phyloP scores from a whole-genome alignment of 176 grass and related monocot species.

The Echinochloa phyllopogon region DNA sequence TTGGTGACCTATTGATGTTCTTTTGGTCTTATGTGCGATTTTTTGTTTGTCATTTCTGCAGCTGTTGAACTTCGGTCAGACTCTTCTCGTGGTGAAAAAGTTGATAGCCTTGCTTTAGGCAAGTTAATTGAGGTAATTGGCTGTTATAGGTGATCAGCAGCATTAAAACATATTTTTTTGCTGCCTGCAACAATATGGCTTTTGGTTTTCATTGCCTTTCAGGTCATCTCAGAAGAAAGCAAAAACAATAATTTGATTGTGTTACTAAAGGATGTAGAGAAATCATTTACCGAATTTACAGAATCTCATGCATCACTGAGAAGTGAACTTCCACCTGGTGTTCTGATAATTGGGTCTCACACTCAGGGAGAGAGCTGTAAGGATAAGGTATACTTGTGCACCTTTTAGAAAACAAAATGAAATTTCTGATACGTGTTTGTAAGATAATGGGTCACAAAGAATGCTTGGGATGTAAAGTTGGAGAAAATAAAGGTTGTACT shows the following conservation, averaged over 20 bases:
- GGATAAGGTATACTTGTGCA: slow-evolving; percentile 60
- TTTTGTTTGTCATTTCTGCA: slow-evolving; percentile 12
- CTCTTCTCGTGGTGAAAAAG: slow-evolving; percentile 38
- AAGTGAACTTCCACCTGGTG: slow-evolving; percentile 63
- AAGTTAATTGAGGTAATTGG: slow-evolving; percentile 69
- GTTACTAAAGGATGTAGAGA: slow-evolving; percentile 72
- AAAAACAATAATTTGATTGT: slow-evolving; percentile 71
- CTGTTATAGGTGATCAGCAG: slow-evolving; percentile 1
- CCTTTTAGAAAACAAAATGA: neutral
- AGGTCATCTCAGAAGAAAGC: slow-evolving; percentile 78
- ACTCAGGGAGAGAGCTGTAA: slow-evolving; percentile 52
- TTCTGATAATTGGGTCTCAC: slow-evolving; percentile 74
- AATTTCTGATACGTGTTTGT: neutral
- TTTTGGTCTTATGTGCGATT: slow-evolving; percentile 15
- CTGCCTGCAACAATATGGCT: slow-evolving; percentile 3
- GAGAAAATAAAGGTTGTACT: no score
- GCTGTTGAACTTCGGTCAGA: slow-evolving; percentile 51
- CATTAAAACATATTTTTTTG: neutral
- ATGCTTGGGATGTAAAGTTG: no score
- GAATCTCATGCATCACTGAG: slow-evolving; percentile 50
- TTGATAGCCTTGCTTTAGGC: slow-evolving; percentile 52
- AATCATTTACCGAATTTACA: slow-evolving; percentile 44
- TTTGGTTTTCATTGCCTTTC: slow-evolving; percentile 20
- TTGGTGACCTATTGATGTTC: neutral
- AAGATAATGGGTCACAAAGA: neutral